phyloP scores from a whole-genome alignment of 106 monocot genomes.

The Posidonia australis region DNA sequence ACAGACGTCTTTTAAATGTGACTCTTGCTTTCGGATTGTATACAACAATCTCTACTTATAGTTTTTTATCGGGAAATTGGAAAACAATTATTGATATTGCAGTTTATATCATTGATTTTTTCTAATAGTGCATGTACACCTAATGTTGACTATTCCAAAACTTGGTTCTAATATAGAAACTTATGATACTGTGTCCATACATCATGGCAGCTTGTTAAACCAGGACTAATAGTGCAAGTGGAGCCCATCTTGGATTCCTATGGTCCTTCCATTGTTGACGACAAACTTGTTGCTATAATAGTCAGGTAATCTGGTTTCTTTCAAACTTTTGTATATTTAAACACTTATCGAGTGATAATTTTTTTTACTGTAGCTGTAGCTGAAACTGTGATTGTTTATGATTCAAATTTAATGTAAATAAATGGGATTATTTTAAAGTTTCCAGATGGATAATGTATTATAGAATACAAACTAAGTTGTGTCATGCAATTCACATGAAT shows the following conservation, averaged over 20 bases:
- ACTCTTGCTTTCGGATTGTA: no score
- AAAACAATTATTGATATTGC: no score
- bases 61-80: no score
- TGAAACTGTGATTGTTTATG: no score
- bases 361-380: no score
- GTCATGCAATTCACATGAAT: no score
- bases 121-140: not conserved
- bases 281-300: conserved; percentile 57
- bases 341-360: not conserved
- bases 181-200: not conserved
- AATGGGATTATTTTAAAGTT: no score
- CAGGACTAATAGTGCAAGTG: conserved; percentile 47
- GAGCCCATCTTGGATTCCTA: conserved; percentile 61
- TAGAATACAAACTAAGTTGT: no score
- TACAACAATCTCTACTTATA: no score
- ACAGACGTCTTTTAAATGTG: no score
- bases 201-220: conserved; percentile 26
- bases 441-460: no score
- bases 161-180: not conserved
- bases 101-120: not conserved
- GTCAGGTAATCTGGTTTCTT: conserved; percentile 36
- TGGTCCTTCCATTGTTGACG: conserved; percentile 63
- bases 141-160: not conserved
- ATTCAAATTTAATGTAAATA: no score
- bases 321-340: not conserved